Base-by-base conservation (phyloP, 1,139 yeast species). In the Diutina ranongensis region DNA sequence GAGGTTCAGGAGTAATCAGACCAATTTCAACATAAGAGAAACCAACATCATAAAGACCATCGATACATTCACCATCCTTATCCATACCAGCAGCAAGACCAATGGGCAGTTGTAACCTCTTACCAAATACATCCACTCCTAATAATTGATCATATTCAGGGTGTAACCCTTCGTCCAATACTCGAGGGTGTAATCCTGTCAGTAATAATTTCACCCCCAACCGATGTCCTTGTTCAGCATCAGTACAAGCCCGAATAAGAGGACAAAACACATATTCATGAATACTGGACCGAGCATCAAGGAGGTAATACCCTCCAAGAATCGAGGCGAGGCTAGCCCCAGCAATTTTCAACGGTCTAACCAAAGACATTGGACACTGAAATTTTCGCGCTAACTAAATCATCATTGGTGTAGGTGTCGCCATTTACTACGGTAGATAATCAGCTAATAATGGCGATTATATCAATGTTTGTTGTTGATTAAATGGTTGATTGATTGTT, bases 41-140 rank as follows among this genome's bases (percentile, higher is more conserved):
- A 1, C 98, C 98, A 48, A 76, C 60, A 53, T 80, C 74, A 55
- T 82, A 80, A 49, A 89, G 69, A 0, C 89, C 67, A 54, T 89
- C 97, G 54, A 92, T 80, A n/a, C 88, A 95, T 58, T 87, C 95
- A 46, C 88, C 98, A 56, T 89, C 84, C 63, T 89, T 89, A 61
- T 89, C 98, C 52, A 89, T 74, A 12, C 98, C 98, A 32, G 98
- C 97, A 45, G 97, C 97, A 55, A 89, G 72, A 7, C 97, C 97
- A 48, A 89, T 68, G 19, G 97, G 97, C 48, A 81, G 81, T 28
- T 74, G 70, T 57, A 89, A 64, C 46, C 68, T 72, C 21, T 41
- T 31, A 5, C 87, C 88, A 59, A 84, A 83, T 1, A 80, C 83
- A 40, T 73, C 60, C 15, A 81, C 87, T 8, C 74, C 67, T 52